These are phyloP conservation scores for Pseudogymnoascus verrucosus DNA, from an alignment of 2,329 filamentous ascomycete genomes.

Conservation along the genomic window DNA sequence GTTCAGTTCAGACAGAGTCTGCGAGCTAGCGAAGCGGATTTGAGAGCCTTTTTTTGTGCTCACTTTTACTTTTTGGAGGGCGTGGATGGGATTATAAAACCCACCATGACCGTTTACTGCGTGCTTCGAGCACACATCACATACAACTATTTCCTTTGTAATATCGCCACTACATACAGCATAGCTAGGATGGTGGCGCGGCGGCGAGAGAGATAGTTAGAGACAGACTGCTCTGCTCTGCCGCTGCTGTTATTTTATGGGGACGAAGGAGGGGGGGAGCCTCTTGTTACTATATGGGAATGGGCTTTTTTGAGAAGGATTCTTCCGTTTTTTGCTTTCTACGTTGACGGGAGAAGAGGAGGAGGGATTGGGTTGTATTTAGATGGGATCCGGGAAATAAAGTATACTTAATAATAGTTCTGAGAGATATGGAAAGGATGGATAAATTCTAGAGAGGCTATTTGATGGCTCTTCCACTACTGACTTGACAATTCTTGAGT, in stretches of 20 bases:
- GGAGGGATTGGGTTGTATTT: neutral
- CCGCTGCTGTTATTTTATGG: neutral
- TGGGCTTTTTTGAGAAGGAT: neutral
- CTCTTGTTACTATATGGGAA: constrained; percentile 1
- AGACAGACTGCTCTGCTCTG: neutral
- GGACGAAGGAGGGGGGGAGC: neutral
- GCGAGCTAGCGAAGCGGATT: neutral
- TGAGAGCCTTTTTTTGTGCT: neutral
- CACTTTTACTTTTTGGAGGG: neutral
- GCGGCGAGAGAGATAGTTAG: neutral
- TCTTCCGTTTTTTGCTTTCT: neutral
- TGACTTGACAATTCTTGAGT: neutral
- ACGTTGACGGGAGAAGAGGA: neutral
- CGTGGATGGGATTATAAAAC: neutral
- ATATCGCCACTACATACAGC: neutral
- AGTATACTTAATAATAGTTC: neutral
- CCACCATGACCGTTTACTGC: neutral
- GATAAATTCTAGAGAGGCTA: neutral
- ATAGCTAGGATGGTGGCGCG: neutral
- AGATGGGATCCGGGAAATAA: neutral
- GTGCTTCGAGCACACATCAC: neutral
- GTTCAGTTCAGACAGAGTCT: neutral
- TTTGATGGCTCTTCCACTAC: neutral
- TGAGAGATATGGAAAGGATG: neutral
- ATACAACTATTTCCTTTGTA: constrained; percentile 2